Base-by-base conservation (phyloP, 1,284 basidiomycete species). In the Rhodotorula sp. region DNA sequence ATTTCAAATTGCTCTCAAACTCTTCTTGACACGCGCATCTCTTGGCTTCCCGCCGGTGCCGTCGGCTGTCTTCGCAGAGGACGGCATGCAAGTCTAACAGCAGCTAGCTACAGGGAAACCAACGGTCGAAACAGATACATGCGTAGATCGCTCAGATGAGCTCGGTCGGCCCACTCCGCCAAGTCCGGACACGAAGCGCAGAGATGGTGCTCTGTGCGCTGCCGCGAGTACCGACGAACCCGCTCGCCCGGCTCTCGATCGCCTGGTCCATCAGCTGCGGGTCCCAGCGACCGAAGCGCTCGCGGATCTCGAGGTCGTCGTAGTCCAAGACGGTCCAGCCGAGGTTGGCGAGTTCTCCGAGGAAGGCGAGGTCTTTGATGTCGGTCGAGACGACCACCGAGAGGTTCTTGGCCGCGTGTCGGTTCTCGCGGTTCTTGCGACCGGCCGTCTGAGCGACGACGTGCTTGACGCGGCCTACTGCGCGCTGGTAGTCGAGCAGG, bases 271-370 rank as follows among this genome's bases (percentile, higher is more conserved):
- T 59, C 2, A 76, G 50, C 49, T 75, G 66, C 16, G 67, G 59
- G 21, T 63, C 34, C 66, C 66, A 73, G 12, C 50, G n/a, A 1
- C 74, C 74, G 28, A 70, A 73, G 43, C 67, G 65, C 60, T 76
- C 72, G 31, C 68, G 45, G 52, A 74, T 14, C 52, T 74, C 74
- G 60, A 69, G 60, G 52, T 76, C 74, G 19, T 69, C 68, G 66
- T 74, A 73, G 49, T 76, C 74, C 28, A 76, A 57, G 21, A 76
- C 28, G 14, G 69, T 71, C 72, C 74, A 76, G 19, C 74, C 74
- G 43, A 71, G 60, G 31, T 68, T 68, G 19, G 59, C 59, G 57
- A 76, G 54, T 62, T 76, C 74, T 62, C 74, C 74, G 50, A 66
- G 60, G 59, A 76, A 76, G n/a, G 60, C 71, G 48, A 76, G 58